phyloP scores from a whole-genome alignment of 768 basidiomycete species.

The Leccinum variicolor region DNA sequence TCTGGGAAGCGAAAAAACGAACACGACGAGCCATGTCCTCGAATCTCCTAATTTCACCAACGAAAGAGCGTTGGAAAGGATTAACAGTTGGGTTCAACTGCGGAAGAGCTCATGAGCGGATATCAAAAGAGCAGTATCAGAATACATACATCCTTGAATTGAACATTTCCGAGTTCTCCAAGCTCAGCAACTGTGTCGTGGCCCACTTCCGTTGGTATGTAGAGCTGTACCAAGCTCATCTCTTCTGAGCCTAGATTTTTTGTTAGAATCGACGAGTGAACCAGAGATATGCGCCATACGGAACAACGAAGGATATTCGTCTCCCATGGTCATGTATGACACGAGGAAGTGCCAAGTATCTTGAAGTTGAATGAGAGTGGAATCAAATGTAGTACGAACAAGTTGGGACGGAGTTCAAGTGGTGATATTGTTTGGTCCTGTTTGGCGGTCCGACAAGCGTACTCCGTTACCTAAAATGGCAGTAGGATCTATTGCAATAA shows the following conservation, averaged over 20 bases:
- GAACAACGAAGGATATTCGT: constrained; percentile 81
- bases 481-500: background rate
- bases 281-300: constrained; percentile 41
- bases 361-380: background rate
- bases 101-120: constrained; percentile 4
- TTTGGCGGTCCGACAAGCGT: constrained; percentile 13
- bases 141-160: constrained; percentile 91
- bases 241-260: constrained; percentile 77
- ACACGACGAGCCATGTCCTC: constrained; percentile 96
- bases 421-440: constrained; percentile 16
- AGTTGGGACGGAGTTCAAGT: background rate
- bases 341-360: background rate
- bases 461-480: background rate
- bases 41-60: constrained; percentile 90
- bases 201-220: constrained; percentile 94
- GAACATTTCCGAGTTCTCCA: constrained; percentile 91
- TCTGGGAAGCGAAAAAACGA: constrained; percentile 84
- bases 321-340: constrained; percentile 47
- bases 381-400: background rate
- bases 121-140: background rate
- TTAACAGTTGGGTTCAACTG: constrained; percentile 94
- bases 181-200: constrained; percentile 96
- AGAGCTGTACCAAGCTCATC: constrained; percentile 98
- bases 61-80: constrained; percentile 97
- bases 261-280: constrained; percentile 3